Conservation (phyloP, 2,329 filamentous ascomycete species). For the Trichophaea hybrida region DNA sequence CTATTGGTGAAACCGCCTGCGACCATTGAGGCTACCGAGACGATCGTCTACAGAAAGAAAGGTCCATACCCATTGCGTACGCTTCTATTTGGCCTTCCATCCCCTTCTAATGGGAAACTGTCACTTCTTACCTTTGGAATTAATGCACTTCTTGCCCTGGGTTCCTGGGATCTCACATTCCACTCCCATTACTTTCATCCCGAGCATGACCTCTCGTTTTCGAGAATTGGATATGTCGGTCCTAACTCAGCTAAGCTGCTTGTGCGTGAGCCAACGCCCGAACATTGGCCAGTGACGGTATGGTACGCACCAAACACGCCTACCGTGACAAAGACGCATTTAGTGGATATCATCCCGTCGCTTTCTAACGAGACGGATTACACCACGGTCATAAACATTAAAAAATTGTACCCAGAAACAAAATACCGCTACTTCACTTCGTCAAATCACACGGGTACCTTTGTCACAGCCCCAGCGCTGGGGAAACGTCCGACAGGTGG, state of each 20-base stretch:
- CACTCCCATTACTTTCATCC: conserved; percentile 56
- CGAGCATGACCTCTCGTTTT: conserved; percentile 65
- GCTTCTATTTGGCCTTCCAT: conserved; percentile 62
- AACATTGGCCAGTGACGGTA: conserved; percentile 60
- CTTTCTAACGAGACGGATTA: conserved; percentile 70
- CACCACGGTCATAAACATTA: conserved; percentile 55
- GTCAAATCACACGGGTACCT: conserved; percentile 72
- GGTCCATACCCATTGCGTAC: conserved; percentile 45
- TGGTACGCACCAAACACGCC: conserved; percentile 46
- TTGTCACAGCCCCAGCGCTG: conserved; percentile 59
- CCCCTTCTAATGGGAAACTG: conserved; percentile 49
- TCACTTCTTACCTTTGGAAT: conserved; percentile 55
- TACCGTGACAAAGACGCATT: conserved; percentile 40
- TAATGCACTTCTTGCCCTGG: conserved; percentile 53
- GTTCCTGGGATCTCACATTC: conserved; percentile 65
- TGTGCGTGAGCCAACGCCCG: conserved; percentile 65
- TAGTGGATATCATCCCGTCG: conserved; percentile 47
- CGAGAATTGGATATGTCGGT: conserved; percentile 75
- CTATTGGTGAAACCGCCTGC: conserved; percentile 5
- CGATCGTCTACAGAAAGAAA: conserved; percentile 28
- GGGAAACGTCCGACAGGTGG: conserved; percentile 41
- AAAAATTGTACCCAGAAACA: conserved; percentile 53
- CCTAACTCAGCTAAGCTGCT: conserved; percentile 64
- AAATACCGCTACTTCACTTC: conserved; percentile 74
- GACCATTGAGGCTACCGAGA: conserved; percentile 34